phyloP scores from a whole-genome alignment of 768 basidiomycete genomes.

The Leccinum olivaceopallidum region DNA sequence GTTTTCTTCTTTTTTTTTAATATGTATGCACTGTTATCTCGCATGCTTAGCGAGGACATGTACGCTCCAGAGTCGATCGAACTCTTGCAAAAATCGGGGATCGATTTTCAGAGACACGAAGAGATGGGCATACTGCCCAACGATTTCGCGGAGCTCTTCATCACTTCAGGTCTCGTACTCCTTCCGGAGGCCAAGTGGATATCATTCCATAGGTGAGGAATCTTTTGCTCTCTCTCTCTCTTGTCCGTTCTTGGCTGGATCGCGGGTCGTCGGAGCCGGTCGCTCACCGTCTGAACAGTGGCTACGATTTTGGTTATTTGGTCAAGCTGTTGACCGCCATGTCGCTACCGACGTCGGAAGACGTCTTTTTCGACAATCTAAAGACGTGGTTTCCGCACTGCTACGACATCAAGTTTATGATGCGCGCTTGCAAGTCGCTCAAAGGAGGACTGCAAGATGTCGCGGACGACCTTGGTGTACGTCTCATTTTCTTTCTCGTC shows the following conservation, averaged over 20 bases:
- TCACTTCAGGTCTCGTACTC: slow-evolving; percentile 93
- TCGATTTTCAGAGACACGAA: slow-evolving; percentile 93
- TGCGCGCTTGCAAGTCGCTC: slow-evolving; percentile 79
- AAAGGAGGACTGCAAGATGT: slow-evolving; percentile 93
- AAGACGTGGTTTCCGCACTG: slow-evolving; percentile 93
- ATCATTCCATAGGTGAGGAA: slow-evolving; percentile 89
- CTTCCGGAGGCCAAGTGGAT: slow-evolving; percentile 92
- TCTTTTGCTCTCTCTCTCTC: not conserved
- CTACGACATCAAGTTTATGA: slow-evolving; percentile 97
- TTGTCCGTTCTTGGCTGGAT: not conserved
- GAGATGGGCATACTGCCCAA: slow-evolving; percentile 91
- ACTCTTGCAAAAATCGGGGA: slow-evolving; percentile 89
- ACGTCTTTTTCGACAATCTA: slow-evolving; percentile 85
- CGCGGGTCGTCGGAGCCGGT: not conserved
- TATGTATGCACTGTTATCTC: not conserved
- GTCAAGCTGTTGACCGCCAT: slow-evolving; percentile 88
- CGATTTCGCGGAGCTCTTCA: slow-evolving; percentile 95
- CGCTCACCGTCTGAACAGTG: slow-evolving; percentile 49
- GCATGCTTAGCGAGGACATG: slow-evolving; percentile 82
- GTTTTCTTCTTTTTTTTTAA: not conserved
- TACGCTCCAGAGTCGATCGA: slow-evolving; percentile 98
- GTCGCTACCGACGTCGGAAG: slow-evolving; percentile 86
- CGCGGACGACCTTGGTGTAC: slow-evolving; percentile 91
- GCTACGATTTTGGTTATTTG: slow-evolving; percentile 99
- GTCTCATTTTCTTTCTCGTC: slow-evolving; percentile 31